These are phyloP conservation scores for Fagopyrum tataricum DNA, from an alignment of 148 eudicot genomes.

Conservation along the genomic window DNA sequence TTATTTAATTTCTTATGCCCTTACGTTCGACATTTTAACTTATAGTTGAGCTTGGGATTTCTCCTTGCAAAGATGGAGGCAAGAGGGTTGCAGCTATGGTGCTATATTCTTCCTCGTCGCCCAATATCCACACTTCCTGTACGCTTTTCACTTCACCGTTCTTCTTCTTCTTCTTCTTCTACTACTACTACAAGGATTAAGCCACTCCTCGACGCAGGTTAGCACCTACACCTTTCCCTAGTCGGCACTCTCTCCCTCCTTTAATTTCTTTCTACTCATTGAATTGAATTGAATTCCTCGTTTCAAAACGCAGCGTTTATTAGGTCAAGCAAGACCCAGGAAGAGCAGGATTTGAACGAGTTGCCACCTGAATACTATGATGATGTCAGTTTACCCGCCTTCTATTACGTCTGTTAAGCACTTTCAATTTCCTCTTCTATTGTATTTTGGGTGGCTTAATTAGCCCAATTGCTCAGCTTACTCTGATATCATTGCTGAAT, in stretches of 20 bases:
- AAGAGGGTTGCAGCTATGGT: constrained; percentile 26
- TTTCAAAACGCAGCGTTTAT: constrained; percentile 23
- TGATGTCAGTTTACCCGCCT: constrained; percentile 39
- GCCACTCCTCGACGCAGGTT: constrained; percentile 24
- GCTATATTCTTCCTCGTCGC: constrained; percentile 17
- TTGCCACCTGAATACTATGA: constrained; percentile 78
- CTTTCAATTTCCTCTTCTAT: not conserved
- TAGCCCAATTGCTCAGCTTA: not conserved
- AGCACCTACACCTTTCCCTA: not conserved
- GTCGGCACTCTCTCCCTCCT: not conserved
- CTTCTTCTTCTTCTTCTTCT: too few species aligned
- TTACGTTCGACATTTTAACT: too few species aligned
- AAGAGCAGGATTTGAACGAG: constrained; percentile 54
- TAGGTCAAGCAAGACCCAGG: constrained; percentile 40
- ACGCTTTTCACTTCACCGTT: not conserved
- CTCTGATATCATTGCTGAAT: not conserved
- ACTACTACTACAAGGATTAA: constrained; percentile 3
- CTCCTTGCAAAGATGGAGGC: constrained; percentile 30
- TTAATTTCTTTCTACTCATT: not conserved
- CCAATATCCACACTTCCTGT: constrained; percentile 12
- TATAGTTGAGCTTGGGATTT: not conserved
- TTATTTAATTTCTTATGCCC: too few species aligned
- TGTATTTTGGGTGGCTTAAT: not conserved
- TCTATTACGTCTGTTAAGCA: not conserved
- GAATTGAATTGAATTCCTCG: not conserved